Base-by-base conservation (phyloP, 1,284 basidiomycete species). In the Vanrija humicola region DNA sequence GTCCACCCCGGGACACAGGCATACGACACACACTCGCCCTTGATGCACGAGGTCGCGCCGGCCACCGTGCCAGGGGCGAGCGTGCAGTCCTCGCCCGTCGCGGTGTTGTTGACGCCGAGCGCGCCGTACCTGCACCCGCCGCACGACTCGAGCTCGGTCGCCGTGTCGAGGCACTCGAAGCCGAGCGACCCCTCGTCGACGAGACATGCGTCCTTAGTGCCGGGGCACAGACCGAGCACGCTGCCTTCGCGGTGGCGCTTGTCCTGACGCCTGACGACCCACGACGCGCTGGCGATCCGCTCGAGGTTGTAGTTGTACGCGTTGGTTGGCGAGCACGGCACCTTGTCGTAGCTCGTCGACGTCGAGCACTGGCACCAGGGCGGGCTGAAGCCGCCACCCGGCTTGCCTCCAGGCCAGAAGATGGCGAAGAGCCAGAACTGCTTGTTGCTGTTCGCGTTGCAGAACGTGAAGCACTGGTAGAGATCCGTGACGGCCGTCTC, bases 71-170 rank as follows among this genome's bases (percentile, higher is more conserved):
- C 34, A 1, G 34, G 34, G 2, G 34, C 14, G 34, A 34, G 2
- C 6, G 34, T 34, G 14, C 34, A 34, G 34, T 34, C 34, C 34
- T 34, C 34, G 34, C 34, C 34, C 10, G 12, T 12, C 6, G 34
- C 34, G 7, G 34, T 34, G 14, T 5, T 2, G 12, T 34, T 34
- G 9, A 12, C 34, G 34, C 34, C 34, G 34, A 34, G 12, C 4
- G 34, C 34, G 34, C 46, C 46, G 19, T 21, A 18, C n/a, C 10
- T 9, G 46, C 55, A 56, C 4, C 55, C 55, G 10, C 55, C 55
- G 25, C 55, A 56, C 16, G 50, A 44, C 46, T 56, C 50, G 38
- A 52, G 46, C 42, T 56, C 55, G 7, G n/a, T 8, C 14, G 18
- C 7, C 6, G 50, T 42, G 19, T 47, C 40, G 29, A 56, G 28